Evolutionary conservation across 2,329 filamentous ascomycete genomes (phyloP).

Genomic region (Aspergillus alliaceus): DNA sequence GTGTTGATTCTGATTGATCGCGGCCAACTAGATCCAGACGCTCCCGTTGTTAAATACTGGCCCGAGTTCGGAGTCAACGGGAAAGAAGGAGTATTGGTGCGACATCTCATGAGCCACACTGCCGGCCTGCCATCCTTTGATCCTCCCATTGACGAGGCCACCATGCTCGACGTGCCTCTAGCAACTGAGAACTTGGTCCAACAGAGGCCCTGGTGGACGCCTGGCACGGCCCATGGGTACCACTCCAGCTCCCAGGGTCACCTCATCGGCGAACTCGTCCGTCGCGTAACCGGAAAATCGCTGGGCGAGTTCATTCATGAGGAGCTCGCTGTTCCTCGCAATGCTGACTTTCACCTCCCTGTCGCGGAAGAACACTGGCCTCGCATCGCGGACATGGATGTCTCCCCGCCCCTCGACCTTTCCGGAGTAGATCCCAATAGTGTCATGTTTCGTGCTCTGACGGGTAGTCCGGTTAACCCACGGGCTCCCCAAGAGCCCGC

Average conservation of each 20-base stretch:
- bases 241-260: conserved; percentile 44
- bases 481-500: conserved; percentile 23
- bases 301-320: conserved; percentile 47
- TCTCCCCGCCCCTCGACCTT: conserved; percentile 24
- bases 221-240: conserved; percentile 47
- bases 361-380: conserved; percentile 42
- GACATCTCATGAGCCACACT: conserved; percentile 45
- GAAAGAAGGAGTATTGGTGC: conserved; percentile 42
- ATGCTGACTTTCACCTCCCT: conserved; percentile 51
- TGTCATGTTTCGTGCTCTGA: conserved; percentile 30
- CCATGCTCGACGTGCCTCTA: conserved; percentile 33
- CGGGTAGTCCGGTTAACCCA: not conserved
- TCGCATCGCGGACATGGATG: conserved; percentile 40
- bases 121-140: conserved; percentile 39
- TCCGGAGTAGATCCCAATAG: conserved; percentile 21
- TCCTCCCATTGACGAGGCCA: conserved; percentile 22
- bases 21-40: conserved; percentile 37
- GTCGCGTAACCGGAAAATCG: conserved; percentile 41
- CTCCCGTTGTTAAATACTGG: conserved; percentile 46
- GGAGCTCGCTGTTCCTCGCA: conserved; percentile 44
- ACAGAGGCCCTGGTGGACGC: conserved; percentile 48
- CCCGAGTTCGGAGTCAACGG: conserved; percentile 48
- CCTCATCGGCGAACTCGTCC: conserved; percentile 47
- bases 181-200: conserved; percentile 37
- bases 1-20: conserved; percentile 43